Conservation (phyloP, 345 rosid species). For the Populus alba region DNA sequence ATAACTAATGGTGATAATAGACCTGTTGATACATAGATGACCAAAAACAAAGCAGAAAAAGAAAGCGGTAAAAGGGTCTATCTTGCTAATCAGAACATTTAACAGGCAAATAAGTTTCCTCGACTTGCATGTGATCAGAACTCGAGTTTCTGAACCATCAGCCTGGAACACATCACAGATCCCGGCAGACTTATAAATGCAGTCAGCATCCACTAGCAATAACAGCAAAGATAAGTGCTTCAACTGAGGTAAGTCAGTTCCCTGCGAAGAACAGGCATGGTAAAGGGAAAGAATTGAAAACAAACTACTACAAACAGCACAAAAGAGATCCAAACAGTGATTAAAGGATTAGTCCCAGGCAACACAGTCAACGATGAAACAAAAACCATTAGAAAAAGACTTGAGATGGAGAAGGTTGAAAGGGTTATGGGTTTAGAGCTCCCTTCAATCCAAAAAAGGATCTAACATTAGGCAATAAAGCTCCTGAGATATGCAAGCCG, state of each 20-base stretch:
- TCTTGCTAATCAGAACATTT: neutral
- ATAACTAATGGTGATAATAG: no score
- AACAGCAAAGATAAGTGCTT: neutral
- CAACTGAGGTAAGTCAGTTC: neutral
- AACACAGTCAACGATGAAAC: neutral
- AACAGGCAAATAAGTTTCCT: neutral
- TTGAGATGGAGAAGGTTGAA: neutral
- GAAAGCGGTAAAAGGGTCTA: neutral
- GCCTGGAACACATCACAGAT: neutral
- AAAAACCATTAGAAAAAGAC: neutral
- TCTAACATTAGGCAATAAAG: constrained; percentile 43
- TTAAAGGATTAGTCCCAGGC: accelerated
- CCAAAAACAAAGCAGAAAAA: no score
- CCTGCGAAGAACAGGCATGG: neutral
- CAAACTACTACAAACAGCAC: neutral
- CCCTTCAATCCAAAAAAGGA: constrained; percentile 97
- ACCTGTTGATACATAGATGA: neutral
- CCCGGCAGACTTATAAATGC: neutral
- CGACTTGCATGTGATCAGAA: neutral
- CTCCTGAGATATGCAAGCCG: constrained; percentile 95
- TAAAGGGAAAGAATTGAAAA: neutral
- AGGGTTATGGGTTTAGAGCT: constrained; percentile 54
- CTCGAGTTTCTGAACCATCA: neutral
- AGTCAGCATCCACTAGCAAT: neutral
- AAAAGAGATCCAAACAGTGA: neutral